These are phyloP conservation scores for Pseudogymnoascus sp. DNA, from an alignment of 2,329 filamentous ascomycete species.

Conservation along the genomic window DNA sequence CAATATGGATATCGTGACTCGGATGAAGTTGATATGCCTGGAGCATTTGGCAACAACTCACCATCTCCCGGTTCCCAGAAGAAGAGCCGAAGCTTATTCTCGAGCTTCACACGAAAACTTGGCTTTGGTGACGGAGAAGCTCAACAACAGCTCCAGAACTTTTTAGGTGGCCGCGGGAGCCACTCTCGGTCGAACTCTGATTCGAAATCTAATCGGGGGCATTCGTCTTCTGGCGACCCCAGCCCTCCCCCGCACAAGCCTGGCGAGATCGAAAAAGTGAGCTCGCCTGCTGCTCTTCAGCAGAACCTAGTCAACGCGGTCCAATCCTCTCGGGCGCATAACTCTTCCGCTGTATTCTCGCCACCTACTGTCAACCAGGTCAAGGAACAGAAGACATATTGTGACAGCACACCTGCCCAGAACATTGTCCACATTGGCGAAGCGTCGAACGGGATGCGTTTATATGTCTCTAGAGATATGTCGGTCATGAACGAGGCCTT, in stretches of 20 bases:
- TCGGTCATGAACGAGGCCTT: slow-evolving; percentile 44
- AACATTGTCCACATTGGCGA: slow-evolving; percentile 65
- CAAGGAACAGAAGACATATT: slow-evolving; percentile 78
- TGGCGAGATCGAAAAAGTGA: slow-evolving; percentile 37
- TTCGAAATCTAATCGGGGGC: slow-evolving; percentile 21
- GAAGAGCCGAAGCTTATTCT: slow-evolving; percentile 53
- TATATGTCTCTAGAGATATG: slow-evolving; percentile 58
- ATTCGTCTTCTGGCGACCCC: not conserved
- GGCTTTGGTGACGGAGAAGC: slow-evolving; percentile 50
- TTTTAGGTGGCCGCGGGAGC: slow-evolving; percentile 26
- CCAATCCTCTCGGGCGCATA: slow-evolving; percentile 66
- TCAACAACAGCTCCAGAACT: slow-evolving; percentile 37
- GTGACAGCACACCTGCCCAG: slow-evolving; percentile 65
- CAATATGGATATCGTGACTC: slow-evolving; percentile 27
- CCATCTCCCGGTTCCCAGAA: slow-evolving; percentile 37
- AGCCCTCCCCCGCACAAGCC: slow-evolving; percentile 9
- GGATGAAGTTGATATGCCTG: slow-evolving; percentile 53
- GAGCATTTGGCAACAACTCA: slow-evolving; percentile 57
- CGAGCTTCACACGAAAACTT: slow-evolving; percentile 54
- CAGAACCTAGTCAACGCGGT: slow-evolving; percentile 72
- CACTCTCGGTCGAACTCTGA: slow-evolving; percentile 10
- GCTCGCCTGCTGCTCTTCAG: slow-evolving; percentile 51
- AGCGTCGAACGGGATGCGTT: slow-evolving; percentile 60
- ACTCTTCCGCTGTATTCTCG: slow-evolving; percentile 64
- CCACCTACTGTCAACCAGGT: slow-evolving; percentile 63